Conservation (phyloP, 768 basidiomycete species). For the Leccinum boreale region DNA sequence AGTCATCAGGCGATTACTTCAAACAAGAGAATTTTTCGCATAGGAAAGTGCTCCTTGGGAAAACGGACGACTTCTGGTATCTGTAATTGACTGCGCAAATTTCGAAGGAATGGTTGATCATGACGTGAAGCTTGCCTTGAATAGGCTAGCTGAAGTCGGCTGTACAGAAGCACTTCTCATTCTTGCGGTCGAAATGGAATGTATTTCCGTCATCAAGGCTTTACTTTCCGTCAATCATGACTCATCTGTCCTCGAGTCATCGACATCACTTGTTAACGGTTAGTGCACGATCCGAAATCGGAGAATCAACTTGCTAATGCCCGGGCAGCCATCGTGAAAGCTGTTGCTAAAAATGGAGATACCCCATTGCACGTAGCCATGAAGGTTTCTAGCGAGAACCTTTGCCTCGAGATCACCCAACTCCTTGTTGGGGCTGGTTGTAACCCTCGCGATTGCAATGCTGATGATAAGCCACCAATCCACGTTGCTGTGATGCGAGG, state of each 20-base stretch:
- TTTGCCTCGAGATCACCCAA: not conserved
- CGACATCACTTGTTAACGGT: not conserved
- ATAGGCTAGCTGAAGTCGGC: not conserved
- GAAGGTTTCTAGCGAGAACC: not conserved
- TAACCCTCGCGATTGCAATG: not conserved
- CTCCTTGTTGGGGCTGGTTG: slow-evolving; percentile 1
- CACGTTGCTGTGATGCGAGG: not conserved
- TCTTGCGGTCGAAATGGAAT: slow-evolving; percentile 3
- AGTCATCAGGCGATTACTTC: not conserved
- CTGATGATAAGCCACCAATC: not conserved
- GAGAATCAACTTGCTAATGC: not conserved
- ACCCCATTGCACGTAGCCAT: not conserved
- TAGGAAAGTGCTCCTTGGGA: not conserved
- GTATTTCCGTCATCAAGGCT: not conserved
- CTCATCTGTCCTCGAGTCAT: not conserved
- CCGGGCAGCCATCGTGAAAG: not conserved
- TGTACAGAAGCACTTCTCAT: slow-evolving; percentile 1
- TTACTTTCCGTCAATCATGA: not conserved
- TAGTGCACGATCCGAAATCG: not conserved
- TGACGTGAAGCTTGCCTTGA: not conserved
- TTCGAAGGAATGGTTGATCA: not conserved
- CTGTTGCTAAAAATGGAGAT: not conserved
- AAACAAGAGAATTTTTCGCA: not conserved
- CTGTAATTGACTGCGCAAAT: not conserved
- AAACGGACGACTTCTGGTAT: not conserved